Conservation (phyloP, 805 yeast species). For the Hanseniaspora nectarophila region DNA sequence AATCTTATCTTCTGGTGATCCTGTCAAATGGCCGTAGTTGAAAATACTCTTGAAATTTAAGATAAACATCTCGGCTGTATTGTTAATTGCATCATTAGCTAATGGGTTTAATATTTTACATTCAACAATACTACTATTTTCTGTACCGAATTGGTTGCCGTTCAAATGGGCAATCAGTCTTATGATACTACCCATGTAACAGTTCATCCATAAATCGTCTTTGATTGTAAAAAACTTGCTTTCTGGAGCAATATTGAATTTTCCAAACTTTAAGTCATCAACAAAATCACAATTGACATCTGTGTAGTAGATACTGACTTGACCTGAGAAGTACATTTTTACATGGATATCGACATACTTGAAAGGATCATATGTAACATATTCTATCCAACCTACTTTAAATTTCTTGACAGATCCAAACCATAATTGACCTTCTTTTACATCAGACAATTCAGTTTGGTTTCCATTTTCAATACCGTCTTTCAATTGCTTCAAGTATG, state of each 20-base stretch:
- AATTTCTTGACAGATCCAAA: slow-evolving; percentile 62
- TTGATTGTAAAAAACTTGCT: slow-evolving; percentile 29
- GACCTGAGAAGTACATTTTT: slow-evolving; percentile 64
- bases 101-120: slow-evolving; percentile 76
- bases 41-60: slow-evolving; percentile 24
- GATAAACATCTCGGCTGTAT: slow-evolving; percentile 25
- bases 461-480: slow-evolving; percentile 40
- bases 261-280: slow-evolving; percentile 19
- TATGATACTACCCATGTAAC: slow-evolving; percentile 49
- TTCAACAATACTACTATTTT: slow-evolving; percentile 62
- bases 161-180: slow-evolving; percentile 43
- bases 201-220: slow-evolving; percentile 49
- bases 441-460: not conserved
- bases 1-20: slow-evolving; percentile 27
- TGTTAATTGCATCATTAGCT: slow-evolving; percentile 26
- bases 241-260: slow-evolving; percentile 21
- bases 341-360: slow-evolving; percentile 59
- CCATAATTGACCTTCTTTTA: slow-evolving; percentile 52
- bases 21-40: slow-evolving; percentile 25
- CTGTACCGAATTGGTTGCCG: slow-evolving; percentile 50
- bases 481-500: slow-evolving; percentile 55
- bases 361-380: slow-evolving; percentile 52
- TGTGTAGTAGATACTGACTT: slow-evolving; percentile 44
- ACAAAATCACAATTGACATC: slow-evolving; percentile 9
- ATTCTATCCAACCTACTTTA: slow-evolving; percentile 60